phyloP scores from a whole-genome alignment of 73 alveolate species.

The Vitrella brassicaformis region DNA sequence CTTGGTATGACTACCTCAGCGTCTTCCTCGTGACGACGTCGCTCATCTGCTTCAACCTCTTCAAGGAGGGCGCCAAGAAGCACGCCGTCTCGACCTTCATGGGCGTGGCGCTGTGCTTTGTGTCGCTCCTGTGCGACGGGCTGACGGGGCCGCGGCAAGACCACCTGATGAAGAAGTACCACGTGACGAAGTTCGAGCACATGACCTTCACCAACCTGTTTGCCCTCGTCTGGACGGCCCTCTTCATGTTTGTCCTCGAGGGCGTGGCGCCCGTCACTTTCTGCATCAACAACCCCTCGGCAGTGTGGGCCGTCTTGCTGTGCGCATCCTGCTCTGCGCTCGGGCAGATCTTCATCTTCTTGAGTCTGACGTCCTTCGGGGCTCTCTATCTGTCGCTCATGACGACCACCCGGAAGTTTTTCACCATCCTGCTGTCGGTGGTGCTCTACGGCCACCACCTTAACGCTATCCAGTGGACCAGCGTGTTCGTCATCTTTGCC shows the following conservation, averaged over 20 bases:
- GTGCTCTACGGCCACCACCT: conserved; percentile 37
- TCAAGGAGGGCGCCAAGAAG: conserved; percentile 12
- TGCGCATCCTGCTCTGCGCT: conserved; percentile 42
- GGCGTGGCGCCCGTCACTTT: conserved; percentile 3
- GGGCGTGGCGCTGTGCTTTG: conserved; percentile 20
- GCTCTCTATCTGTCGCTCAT: conserved; percentile 36
- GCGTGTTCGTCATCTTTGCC: conserved; percentile 35
- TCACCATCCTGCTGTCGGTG: conserved; percentile 39
- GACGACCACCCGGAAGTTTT: conserved; percentile 49
- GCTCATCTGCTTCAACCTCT: conserved; percentile 38
- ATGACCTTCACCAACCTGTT: conserved; percentile 37
- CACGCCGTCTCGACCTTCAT: conserved; percentile 13
- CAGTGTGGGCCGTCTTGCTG: conserved; percentile 8
- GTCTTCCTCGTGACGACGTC: conserved; percentile 39
- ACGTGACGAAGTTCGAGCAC: conserved; percentile 33
- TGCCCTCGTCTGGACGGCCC: conserved; percentile 11
- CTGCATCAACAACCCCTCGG: conserved; percentile 6
- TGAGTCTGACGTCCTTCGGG: conserved; percentile 38
- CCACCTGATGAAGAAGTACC: conserved; percentile 15
- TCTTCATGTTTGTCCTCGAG: conserved; percentile 1
- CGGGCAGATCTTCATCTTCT: conserved; percentile 46
- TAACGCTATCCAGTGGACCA: conserved; percentile 29
- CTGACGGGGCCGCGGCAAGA: conserved; percentile 40
- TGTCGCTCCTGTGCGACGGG: conserved; percentile 45
- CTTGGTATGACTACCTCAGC: conserved; percentile 13